Base-by-base conservation (phyloP, 2,329 filamentous ascomycete genomes). In the Xylogone sp. region DNA sequence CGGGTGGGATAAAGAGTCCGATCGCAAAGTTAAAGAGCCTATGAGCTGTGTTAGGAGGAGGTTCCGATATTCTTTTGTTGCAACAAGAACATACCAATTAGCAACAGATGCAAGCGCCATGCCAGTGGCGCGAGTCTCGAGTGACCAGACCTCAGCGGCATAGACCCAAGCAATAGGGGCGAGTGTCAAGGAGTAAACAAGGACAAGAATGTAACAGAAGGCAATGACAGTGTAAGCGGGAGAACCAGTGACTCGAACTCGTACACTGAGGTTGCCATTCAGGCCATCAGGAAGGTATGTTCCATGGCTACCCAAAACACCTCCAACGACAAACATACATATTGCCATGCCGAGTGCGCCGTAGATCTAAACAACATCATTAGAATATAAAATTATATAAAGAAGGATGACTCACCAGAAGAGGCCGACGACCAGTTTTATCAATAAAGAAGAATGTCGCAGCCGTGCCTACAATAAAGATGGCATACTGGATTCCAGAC, bases 141-240 rank as follows among this genome's bases (percentile, higher is more conserved):
- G 71, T 0, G 79, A 81, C 77, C 79, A 85, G 2, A 84, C 78
- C 65, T 87, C 84, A 16, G 81, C 79, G 0, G 80, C 78, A 58
- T 87, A 87, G 43, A 86, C 76, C 83, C 83, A 86, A 49, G 77
- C 80, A 2, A 84, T 78, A 1, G 82, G 82, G 0, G 81, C 83
- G 18, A 83, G 74, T 0, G 82, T 86, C n/a, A 84, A 70, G 1
- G 80, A 78, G 62, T 86, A 86, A 56, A 83, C 72, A 58, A 84
- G 75, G 60, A 85, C 80, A 52, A 86, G 75, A 16, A 86, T 72
- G 63, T 85, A 86, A 46, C 77, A 82, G 59, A 86, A 85, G 19
- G 80, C 79, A 56, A 87, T 87, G 50, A 87, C 79, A 2, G 78
- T 78, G 60, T 85, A 76, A 19, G 83, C 79, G 12, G 79, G 72